These are phyloP conservation scores for Clarireedia homoeocarpa DNA, from an alignment of 2,329 filamentous ascomycete species.

Conservation along the genomic window DNA sequence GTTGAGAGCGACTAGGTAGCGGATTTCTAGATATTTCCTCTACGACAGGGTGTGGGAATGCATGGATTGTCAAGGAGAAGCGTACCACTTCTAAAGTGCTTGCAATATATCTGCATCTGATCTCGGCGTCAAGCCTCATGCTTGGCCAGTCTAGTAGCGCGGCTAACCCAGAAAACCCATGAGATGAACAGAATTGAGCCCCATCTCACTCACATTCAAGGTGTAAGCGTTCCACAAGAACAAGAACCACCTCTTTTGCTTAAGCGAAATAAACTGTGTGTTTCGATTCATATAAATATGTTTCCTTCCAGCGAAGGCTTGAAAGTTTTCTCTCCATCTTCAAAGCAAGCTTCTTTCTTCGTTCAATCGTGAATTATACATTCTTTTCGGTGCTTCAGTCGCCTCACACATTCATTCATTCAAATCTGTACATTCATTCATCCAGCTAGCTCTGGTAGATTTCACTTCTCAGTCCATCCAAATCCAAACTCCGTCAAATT, in stretches of 20 bases:
- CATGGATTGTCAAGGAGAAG: too few relatives aligned
- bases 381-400: slow-evolving; percentile 3
- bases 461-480: not conserved
- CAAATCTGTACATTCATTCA: slow-evolving; percentile 3
- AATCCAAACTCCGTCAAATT: not conserved
- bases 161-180: not conserved
- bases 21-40: too few relatives aligned
- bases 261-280: not conserved
- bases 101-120: too few relatives aligned
- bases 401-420: slow-evolving; percentile 9
- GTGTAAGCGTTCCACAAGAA: too few relatives aligned
- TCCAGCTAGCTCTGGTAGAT: slow-evolving; percentile 11
- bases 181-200: not conserved
- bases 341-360: slow-evolving; percentile 6
- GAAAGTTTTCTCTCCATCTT: not conserved
- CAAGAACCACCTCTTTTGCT: not conserved
- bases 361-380: not conserved
- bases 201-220: not conserved
- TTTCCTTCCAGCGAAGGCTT: not conserved
- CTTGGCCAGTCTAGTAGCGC: too few relatives aligned
- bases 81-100: too few relatives aligned
- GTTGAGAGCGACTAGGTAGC: too few relatives aligned
- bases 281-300: slow-evolving; percentile 1
- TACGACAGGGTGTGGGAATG: too few relatives aligned
- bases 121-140: too few relatives aligned